phyloP scores from a whole-genome alignment of 768 basidiomycete genomes.

The Lactarius trivialis region DNA sequence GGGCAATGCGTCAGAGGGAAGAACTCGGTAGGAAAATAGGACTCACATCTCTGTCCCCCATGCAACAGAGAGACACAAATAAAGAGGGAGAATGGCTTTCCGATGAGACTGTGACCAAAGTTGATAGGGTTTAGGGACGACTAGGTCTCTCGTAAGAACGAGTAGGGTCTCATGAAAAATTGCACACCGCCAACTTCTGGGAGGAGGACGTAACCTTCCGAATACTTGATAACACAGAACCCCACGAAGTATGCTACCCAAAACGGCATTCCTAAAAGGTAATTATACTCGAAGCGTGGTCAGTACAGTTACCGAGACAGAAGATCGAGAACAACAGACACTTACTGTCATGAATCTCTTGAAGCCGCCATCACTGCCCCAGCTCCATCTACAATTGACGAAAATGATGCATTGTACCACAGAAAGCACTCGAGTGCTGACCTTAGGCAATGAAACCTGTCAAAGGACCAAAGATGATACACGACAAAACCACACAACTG shows the following conservation, averaged over 20 bases:
- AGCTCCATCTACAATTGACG: conserved; percentile 50
- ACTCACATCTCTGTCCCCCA: conserved; percentile 75
- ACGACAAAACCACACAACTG: conserved; percentile 58
- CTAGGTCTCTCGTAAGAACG: conserved; percentile 30
- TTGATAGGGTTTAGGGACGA: conserved; percentile 56
- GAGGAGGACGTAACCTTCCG: conserved; percentile 49
- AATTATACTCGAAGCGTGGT: conserved; percentile 51
- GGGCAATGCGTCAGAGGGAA: neutral
- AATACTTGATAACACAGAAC: conserved; percentile 65
- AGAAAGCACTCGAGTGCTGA: conserved; percentile 28
- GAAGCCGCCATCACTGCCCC: conserved; percentile 63
- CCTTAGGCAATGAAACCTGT: conserved; percentile 67
- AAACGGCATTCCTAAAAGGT: conserved; percentile 55
- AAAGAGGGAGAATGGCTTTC: conserved; percentile 57
- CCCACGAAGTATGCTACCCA: conserved; percentile 53
- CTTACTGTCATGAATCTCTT: conserved; percentile 83
- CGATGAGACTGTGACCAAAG: conserved; percentile 46
- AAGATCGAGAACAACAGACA: conserved; percentile 22
- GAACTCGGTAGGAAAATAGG: neutral
- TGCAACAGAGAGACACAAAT: conserved; percentile 52
- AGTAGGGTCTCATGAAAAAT: neutral
- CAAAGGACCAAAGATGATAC: conserved; percentile 73
- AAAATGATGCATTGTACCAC: neutral
- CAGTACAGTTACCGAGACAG: neutral
- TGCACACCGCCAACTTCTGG: conserved; percentile 47